Evolutionary conservation across 805 yeast species (phyloP), one percentile per base, ranked within the genome.

Genomic region (Scheffersomyces spartinae): DNA sequence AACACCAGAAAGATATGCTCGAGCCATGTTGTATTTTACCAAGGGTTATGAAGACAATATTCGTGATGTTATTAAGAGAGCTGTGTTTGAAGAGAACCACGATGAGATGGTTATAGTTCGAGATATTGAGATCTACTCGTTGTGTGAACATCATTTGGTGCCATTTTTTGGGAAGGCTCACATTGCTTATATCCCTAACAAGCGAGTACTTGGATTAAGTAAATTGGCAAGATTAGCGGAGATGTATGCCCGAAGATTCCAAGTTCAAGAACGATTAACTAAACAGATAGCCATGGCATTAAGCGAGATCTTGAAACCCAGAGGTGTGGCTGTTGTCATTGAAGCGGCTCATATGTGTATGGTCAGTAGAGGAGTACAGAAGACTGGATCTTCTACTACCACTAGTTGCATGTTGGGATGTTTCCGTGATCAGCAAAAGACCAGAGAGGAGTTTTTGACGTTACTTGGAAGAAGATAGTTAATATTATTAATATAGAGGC

Each of bases 311-410:
- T 64, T 91, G 43, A 77, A 80, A 44, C 98, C 98, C 10, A 70
- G 86, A 43, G 98, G 98, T 34, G 98, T 91, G 6, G 98, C 97
- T 1, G 98, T 91, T 20, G 97, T 91, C 15, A 85, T 91, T 43
- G 98, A 91, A 55, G 96, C 96, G 11, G 72, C 88, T 2, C 98
- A 91, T 49, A 91, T 91, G 98, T 91, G 98, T 53, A 91, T 91
- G 98, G 97, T 88, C 15, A 83, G 94, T 50, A 71, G 98, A 47
- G 98, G 98, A 29, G 83, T 91, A 15, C 96, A 91, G 52, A 91
- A 91, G 54, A 74, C 95, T 0, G 96, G 97, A 2, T 80, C 94
- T 11, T 69, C 81, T 11, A 91, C 98, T 2, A 75, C 85, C 17
- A 91, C 98, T 11, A 82, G 95, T 43, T 88, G 97, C 47, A 88